These are phyloP conservation scores for Epichloe typhina DNA, from an alignment of 2,329 filamentous ascomycete species.

Conservation along the genomic window DNA sequence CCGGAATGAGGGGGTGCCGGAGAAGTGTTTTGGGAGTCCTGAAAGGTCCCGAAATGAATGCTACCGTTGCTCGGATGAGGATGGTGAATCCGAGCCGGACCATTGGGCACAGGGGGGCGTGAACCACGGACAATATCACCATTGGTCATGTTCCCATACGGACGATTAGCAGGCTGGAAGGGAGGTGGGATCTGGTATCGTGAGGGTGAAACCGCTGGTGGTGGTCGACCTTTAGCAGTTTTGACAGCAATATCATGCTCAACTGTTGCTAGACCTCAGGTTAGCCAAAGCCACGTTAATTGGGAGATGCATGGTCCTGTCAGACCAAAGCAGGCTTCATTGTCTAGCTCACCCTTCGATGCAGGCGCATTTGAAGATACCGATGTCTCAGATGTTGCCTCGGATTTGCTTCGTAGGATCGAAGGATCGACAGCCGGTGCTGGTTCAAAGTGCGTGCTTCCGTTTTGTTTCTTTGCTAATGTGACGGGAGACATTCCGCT, in stretches of 20 bases:
- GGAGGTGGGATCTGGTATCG: conserved; percentile 31
- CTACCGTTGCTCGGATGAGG: conserved; percentile 41
- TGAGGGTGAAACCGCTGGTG: conserved; percentile 19
- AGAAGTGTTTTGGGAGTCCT: conserved; percentile 43
- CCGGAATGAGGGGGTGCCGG: conserved; percentile 40
- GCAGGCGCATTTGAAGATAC: background rate
- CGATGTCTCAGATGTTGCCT: conserved; percentile 5
- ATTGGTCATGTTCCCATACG: conserved; percentile 18
- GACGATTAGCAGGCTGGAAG: conserved; percentile 24
- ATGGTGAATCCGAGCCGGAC: conserved; percentile 31
- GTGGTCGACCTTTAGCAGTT: conserved; percentile 15
- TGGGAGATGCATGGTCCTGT: too few relatives aligned
- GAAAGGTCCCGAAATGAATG: conserved; percentile 41
- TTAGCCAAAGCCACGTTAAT: conserved; percentile 3
- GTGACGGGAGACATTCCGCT: background rate
- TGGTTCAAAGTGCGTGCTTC: background rate
- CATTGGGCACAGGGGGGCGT: conserved; percentile 21
- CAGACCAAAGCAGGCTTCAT: too few relatives aligned
- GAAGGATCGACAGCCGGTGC: background rate
- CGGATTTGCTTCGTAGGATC: background rate
- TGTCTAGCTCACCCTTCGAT: conserved; percentile 4
- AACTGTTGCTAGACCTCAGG: conserved; percentile 2
- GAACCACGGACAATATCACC: conserved; percentile 20
- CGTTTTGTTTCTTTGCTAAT: background rate
- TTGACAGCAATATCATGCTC: conserved; percentile 6